Conservation (phyloP, 176 grass and related monocot species). For the Stipa capillata region DNA sequence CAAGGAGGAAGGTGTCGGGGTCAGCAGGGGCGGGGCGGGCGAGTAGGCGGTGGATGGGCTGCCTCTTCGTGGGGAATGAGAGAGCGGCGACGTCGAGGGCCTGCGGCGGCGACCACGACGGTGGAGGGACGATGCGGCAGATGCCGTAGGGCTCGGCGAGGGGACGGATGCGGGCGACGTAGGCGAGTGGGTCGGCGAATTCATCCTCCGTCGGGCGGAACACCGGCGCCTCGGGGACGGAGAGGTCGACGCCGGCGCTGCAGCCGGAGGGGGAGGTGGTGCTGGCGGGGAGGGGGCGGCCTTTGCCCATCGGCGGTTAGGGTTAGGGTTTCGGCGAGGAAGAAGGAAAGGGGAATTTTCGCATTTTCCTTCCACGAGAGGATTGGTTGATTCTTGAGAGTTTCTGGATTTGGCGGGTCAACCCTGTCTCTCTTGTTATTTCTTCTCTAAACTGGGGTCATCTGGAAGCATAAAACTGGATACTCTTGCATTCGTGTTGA, state of each 20-base stretch:
- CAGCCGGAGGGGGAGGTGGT: background rate
- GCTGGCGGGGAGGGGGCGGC: background rate
- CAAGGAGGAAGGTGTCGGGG: conserved; percentile 74
- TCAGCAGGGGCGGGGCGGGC: conserved; percentile 74
- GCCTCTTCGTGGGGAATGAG: conserved; percentile 70
- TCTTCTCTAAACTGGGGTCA: too few species aligned
- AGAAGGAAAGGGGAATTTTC: background rate
- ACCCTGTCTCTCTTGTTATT: too few species aligned
- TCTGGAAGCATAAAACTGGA: too few species aligned
- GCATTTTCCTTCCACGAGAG: too few species aligned
- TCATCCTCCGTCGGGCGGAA: conserved; percentile 83
- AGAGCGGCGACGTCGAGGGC: conserved; percentile 41
- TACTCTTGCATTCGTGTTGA: too few species aligned
- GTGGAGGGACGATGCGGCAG: conserved; percentile 83
- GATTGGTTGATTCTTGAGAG: too few species aligned
- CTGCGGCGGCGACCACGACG: conserved; percentile 59
- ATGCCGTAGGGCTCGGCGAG: conserved; percentile 78
- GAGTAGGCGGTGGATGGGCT: conserved; percentile 80
- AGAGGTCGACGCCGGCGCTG: background rate
- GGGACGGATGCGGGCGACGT: conserved; percentile 53
- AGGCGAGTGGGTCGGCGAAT: conserved; percentile 70
- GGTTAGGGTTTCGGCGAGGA: conserved; percentile 15
- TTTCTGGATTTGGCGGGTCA: too few species aligned
- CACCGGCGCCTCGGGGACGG: conserved; percentile 50
- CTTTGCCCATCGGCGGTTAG: conserved; percentile 31